A percentile compares a stretch with the other conserved stretches of the same genome.
phyloP scores from a whole-genome alignment of 2,329 filamentous ascomycete genomes.

The Chrysosporium queenslandicum region DNA sequence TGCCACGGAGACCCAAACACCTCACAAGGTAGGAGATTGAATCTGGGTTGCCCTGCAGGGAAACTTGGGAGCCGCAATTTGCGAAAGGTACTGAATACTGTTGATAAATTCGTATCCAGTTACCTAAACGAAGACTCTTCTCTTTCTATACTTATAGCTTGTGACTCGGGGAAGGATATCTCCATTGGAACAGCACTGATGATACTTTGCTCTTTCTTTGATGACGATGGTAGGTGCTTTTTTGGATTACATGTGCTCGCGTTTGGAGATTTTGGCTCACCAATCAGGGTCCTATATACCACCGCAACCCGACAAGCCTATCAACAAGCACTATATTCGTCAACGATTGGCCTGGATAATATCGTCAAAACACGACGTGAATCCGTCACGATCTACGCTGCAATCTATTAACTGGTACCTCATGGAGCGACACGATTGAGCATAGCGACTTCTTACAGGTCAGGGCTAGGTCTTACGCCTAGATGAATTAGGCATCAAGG shows the following conservation, averaged over 20 bases:
- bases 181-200: slow-evolving; percentile 69
- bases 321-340: slow-evolving; percentile 70
- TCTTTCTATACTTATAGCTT: slow-evolving; percentile 50
- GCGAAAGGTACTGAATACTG: slow-evolving; percentile 56
- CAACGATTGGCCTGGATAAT: slow-evolving; percentile 73
- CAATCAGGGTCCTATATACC: slow-evolving; percentile 27
- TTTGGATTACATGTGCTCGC: not conserved
- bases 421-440: slow-evolving; percentile 45
- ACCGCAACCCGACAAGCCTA: slow-evolving; percentile 23
- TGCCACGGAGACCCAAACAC: slow-evolving; percentile 26
- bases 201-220: slow-evolving; percentile 62
- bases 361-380: slow-evolving; percentile 64
- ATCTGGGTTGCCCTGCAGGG: slow-evolving; percentile 56
- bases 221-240: slow-evolving; percentile 47
- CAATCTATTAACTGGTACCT: slow-evolving; percentile 88
- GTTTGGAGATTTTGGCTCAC: not conserved
- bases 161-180: slow-evolving; percentile 68
- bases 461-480: too few relatives aligned
- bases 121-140: slow-evolving; percentile 25
- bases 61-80: slow-evolving; percentile 78
- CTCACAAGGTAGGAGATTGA: slow-evolving; percentile 30
- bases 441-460: too few relatives aligned
- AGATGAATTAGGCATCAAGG: not conserved
- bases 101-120: slow-evolving; percentile 47
- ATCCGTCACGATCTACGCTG: slow-evolving; percentile 72